A percentile compares a stretch with the other conserved stretches of the same genome.
Conservation (phyloP, 73 alveolate genomes). For the Tetrahymena borealis region DNA sequence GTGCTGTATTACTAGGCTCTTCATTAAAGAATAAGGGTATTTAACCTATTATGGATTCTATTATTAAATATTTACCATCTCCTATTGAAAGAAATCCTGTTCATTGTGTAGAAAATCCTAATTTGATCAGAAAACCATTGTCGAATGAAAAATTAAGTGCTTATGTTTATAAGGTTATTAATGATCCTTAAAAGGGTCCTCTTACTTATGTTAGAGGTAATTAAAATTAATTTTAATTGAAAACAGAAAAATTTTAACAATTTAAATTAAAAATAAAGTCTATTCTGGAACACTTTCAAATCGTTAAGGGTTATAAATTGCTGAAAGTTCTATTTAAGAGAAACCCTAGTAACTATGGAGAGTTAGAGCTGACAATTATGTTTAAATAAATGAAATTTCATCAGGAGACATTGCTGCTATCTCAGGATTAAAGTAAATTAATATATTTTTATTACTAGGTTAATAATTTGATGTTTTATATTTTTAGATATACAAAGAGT, state of each 20-base stretch:
- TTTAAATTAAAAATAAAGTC: background rate
- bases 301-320: background rate
- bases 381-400: conserved; percentile 40
- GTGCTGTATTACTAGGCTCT: conserved; percentile 73
- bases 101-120: conserved; percentile 13
- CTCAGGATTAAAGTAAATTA: conserved; percentile 14
- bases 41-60: conserved; percentile 70
- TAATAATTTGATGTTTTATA: background rate
- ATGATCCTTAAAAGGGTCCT: conserved; percentile 61
- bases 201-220: conserved; percentile 72
- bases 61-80: conserved; percentile 59
- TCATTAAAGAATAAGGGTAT: conserved; percentile 82
- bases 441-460: background rate
- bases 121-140: background rate
- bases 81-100: conserved; percentile 55
- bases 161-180: conserved; percentile 67
- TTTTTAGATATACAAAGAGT: conserved; percentile 37
- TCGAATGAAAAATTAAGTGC: conserved; percentile 67
- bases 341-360: conserved; percentile 41
- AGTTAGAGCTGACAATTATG: conserved; percentile 76
- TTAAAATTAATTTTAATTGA: conserved; percentile 4
- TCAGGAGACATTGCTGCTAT: conserved; percentile 88
- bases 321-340: conserved; percentile 20
- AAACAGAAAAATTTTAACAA: background rate
- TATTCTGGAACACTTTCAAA: background rate